These are phyloP conservation scores for Dothistroma pini DNA, from an alignment of 2,329 filamentous ascomycete species.

Conservation along the genomic window DNA sequence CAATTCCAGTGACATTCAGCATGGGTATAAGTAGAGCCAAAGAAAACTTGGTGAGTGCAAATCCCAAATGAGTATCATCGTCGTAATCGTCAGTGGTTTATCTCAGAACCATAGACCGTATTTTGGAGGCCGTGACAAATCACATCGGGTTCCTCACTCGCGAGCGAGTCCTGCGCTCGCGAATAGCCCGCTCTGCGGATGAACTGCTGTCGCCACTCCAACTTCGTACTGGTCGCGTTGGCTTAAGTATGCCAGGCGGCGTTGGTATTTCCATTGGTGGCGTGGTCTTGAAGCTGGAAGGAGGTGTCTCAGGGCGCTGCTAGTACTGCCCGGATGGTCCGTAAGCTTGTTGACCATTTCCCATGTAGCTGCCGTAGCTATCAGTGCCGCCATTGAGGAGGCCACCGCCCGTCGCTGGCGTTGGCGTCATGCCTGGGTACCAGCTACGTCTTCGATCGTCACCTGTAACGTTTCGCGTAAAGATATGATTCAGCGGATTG, in stretches of 20 bases:
- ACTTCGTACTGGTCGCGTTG: neutral
- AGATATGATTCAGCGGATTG: constrained; percentile 9
- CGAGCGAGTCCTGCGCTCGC: constrained; percentile 7
- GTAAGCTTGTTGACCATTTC: constrained; percentile 13
- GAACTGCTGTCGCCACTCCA: constrained; percentile 6
- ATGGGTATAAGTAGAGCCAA: neutral
- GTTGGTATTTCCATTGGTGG: neutral
- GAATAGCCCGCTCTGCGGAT: constrained; percentile 6
- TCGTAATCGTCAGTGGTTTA: neutral
- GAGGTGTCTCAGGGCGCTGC: constrained; percentile 4
- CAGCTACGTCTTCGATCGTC: constrained; percentile 25
- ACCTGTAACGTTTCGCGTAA: neutral
- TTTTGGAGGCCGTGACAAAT: neutral
- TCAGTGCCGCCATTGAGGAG: constrained; percentile 21
- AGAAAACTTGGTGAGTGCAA: neutral
- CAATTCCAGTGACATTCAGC: neutral
- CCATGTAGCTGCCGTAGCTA: constrained; percentile 23
- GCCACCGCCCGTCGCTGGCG: neutral
- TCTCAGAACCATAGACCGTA: neutral
- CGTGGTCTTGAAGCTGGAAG: neutral
- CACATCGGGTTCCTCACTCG: neutral
- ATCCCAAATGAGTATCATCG: neutral
- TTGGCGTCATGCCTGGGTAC: constrained; percentile 17
- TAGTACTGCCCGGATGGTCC: constrained; percentile 20
- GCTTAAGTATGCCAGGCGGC: neutral